These are phyloP conservation scores for Neurospora sp. DNA, from an alignment of 2,329 filamentous ascomycete species.

Conservation along the genomic window DNA sequence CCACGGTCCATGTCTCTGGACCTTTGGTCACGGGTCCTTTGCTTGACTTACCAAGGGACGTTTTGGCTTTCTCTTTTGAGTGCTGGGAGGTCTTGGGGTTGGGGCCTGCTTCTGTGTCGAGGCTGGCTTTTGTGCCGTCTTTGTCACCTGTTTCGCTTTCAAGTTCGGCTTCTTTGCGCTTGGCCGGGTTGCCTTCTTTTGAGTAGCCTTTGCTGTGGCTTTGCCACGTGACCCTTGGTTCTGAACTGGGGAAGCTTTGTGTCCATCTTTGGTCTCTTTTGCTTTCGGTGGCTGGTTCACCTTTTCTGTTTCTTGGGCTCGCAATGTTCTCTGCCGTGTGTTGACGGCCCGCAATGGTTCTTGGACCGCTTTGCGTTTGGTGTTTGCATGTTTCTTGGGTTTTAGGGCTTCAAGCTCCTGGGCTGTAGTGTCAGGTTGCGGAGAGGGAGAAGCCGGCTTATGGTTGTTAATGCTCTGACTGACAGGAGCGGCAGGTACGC, in stretches of 20 bases:
- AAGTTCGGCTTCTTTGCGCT: background rate
- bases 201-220: background rate
- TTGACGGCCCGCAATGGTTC: background rate
- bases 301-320: background rate
- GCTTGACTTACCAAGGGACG: constrained; percentile 7
- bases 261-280: background rate
- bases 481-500: background rate
- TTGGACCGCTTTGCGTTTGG: background rate
- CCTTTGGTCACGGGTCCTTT: background rate
- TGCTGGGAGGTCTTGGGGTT: background rate
- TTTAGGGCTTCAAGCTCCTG: background rate
- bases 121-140: background rate
- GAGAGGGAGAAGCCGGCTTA: background rate
- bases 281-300: background rate
- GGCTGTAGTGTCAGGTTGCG: background rate
- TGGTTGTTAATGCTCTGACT: background rate
- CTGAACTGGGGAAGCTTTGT: background rate
- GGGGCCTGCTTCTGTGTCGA: background rate
- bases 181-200: background rate
- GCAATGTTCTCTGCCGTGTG: background rate
- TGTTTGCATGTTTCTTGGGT: background rate
- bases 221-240: background rate
- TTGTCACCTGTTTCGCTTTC: background rate
- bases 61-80: constrained; percentile 12
- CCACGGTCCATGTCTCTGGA: background rate